Conservation (phyloP, 345 rosid species). For the Eutrema heterophyllum region DNA sequence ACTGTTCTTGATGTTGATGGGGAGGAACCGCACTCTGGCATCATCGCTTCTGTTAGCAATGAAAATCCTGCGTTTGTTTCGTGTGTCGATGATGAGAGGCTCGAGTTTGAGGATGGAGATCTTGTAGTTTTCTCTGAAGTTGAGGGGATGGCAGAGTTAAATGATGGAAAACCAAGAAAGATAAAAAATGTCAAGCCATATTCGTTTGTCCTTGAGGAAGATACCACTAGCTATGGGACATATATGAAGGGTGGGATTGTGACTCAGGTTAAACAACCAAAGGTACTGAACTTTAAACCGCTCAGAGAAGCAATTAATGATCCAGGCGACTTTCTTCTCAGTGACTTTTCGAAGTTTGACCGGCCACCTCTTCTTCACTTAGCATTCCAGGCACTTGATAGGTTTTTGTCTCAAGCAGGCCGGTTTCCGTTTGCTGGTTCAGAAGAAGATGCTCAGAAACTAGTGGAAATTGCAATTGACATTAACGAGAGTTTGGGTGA, state of each 20-base stretch:
- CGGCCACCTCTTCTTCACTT: slow-evolving; percentile 62
- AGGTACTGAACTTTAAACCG: slow-evolving; percentile 53
- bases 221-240: slow-evolving; percentile 48
- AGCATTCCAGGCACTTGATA: slow-evolving; percentile 71
- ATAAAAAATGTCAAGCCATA: slow-evolving; percentile 62
- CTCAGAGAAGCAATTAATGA: slow-evolving; percentile 52
- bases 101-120: slow-evolving; percentile 69
- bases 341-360: slow-evolving; percentile 72
- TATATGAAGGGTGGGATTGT: slow-evolving; percentile 86
- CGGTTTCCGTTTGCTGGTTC: slow-evolving; percentile 73
- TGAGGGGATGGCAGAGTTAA: slow-evolving; percentile 60
- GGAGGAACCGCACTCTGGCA: slow-evolving; percentile 67
- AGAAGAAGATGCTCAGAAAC: slow-evolving; percentile 79
- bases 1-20: slow-evolving; percentile 70
- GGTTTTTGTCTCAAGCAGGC: slow-evolving; percentile 41
- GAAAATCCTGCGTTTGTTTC: slow-evolving; percentile 53
- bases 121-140: slow-evolving; percentile 65
- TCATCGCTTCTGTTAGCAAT: slow-evolving; percentile 65
- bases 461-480: slow-evolving; percentile 42
- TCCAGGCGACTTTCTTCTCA: slow-evolving; percentile 69
- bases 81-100: slow-evolving; percentile 69
- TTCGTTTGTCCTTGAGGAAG: slow-evolving; percentile 77
- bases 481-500: slow-evolving; percentile 60
- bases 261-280: slow-evolving; percentile 64
- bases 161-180: slow-evolving; percentile 89